phyloP scores from a whole-genome alignment of 257 asterid species.

The Jaltomata sinuosa region DNA sequence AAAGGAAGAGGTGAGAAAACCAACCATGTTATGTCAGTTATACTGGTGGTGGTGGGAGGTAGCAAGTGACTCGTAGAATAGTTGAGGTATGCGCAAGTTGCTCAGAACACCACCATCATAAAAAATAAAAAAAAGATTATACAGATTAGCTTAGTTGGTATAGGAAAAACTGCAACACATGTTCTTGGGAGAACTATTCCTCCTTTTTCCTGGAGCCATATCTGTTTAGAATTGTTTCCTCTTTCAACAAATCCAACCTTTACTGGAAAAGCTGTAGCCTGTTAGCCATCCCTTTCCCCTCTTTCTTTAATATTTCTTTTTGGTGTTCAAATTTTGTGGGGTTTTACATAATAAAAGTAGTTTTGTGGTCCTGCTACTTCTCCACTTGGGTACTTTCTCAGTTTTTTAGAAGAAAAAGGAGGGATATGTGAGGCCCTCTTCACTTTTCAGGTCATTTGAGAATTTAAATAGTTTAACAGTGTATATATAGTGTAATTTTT shows the following conservation, averaged over 20 bases:
- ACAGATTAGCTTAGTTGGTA: background rate
- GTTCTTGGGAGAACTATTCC: background rate
- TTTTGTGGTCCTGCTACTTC: background rate
- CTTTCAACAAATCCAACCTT: background rate
- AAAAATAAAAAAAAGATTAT: no score
- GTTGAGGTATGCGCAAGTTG: background rate
- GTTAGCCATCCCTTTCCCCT: background rate
- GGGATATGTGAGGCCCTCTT: background rate
- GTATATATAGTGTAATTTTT: no score
- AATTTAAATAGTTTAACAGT: no score
- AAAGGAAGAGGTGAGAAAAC: no score
- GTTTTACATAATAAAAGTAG: background rate
- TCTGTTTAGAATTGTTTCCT: background rate
- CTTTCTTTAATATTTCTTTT: background rate
- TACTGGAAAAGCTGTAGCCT: background rate
- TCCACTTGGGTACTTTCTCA: background rate
- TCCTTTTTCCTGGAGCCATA: background rate
- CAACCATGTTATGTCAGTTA: background rate
- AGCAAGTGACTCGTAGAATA: background rate
- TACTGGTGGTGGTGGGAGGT: background rate
- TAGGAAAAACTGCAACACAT: background rate
- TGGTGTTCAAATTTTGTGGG: background rate
- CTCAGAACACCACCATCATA: background rate
- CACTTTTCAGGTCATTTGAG: background rate
- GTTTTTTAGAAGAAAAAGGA: background rate